phyloP scores from a whole-genome alignment of 2,329 filamentous ascomycete genomes.

The Graphium sp. region DNA sequence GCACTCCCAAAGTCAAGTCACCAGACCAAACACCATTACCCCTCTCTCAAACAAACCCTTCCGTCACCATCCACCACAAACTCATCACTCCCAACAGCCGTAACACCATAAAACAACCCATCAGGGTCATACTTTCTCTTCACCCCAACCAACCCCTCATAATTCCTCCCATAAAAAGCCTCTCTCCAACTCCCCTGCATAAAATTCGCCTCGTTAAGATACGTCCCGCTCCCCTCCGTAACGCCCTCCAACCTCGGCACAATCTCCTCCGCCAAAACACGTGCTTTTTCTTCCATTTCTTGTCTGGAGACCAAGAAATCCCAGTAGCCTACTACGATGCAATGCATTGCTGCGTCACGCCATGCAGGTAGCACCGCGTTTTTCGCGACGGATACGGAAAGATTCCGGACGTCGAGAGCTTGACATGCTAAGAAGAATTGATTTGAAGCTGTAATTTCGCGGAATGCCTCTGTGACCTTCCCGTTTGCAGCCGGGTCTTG shows the following conservation, averaged over 20 bases:
- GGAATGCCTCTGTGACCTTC: constrained; percentile 13
- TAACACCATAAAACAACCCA: constrained; percentile 18
- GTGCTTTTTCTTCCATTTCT: constrained; percentile 9
- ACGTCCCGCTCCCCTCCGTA: constrained; percentile 23
- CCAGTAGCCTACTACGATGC: constrained; percentile 5
- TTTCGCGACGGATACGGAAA: constrained; percentile 6
- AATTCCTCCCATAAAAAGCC: constrained; percentile 28
- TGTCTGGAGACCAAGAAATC: constrained; percentile 1
- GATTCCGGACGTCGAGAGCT: constrained; percentile 1
- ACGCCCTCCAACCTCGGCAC: constrained; percentile 16
- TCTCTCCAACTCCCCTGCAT: constrained; percentile 21
- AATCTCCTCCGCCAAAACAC: constrained; percentile 13
- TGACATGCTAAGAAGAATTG: constrained; percentile 8
- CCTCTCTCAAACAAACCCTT: constrained; percentile 1
- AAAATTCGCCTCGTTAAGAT: constrained; percentile 35
- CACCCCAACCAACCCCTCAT: constrained; percentile 19
- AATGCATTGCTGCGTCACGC: constrained; percentile 6
- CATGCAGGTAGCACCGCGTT: constrained; percentile 10
- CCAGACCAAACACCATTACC: no score
- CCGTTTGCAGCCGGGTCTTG: constrained; percentile 10
- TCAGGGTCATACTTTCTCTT: constrained; percentile 33
- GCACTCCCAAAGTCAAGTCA: no score
- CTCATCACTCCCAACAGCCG: constrained; percentile 1
- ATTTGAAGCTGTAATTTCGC: constrained; percentile 12
- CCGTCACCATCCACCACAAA: constrained; percentile 1